Evolutionary conservation across 495 filamentous ascomycete species (phyloP), one percentile per base, ranked within the genome.

Genomic region (Neurospora tetrasperma): DNA sequence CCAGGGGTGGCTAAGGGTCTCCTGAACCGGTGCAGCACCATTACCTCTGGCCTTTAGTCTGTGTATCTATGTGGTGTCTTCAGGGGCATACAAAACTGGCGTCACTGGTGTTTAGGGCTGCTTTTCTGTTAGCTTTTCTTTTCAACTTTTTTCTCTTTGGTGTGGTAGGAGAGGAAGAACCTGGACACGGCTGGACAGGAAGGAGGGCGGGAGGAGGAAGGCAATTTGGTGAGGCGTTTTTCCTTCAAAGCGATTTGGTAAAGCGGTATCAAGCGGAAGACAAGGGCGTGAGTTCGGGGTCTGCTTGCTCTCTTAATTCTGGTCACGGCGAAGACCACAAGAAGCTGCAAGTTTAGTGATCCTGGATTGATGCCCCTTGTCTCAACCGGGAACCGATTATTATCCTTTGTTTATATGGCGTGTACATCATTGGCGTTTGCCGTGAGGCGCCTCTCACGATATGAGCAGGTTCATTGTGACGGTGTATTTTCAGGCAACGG

Each of bases 31-130:
- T 35, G 54, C 54, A 66, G 54, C 54, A 66, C 12, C 27, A 66
- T 38, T 14, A 27, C 31, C 14, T 38, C 54, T 66, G 54, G 48
- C 48, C 35, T 59, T 20, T 40, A 43, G 46, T 40, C 71, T 71
- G 38, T 73, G 71, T 74, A 76, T 75, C 71, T 78, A 76, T 76
- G 74, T 69, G 72, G 76, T 70, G 78, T 73, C 76, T 74, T 69
- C 27, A 59, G 71, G 71, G 77, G 76, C 70, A 79, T 79, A 78
- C 74, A 77, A 79, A 78, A 38, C 48, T 27, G 77, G 77, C 74
- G 76, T 78, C 46, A 70, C 12, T 62, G 72, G 46, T n/a, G 73
- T 70, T 40, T n/a, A 54, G 44, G 39, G 74, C 69, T 74, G 27
- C 59, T 69, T 70, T 73, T 75, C n/a, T 69, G 8, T 75, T 72